phyloP scores from a whole-genome alignment of 345 rosid species.

The Carallia pectinifolia region DNA sequence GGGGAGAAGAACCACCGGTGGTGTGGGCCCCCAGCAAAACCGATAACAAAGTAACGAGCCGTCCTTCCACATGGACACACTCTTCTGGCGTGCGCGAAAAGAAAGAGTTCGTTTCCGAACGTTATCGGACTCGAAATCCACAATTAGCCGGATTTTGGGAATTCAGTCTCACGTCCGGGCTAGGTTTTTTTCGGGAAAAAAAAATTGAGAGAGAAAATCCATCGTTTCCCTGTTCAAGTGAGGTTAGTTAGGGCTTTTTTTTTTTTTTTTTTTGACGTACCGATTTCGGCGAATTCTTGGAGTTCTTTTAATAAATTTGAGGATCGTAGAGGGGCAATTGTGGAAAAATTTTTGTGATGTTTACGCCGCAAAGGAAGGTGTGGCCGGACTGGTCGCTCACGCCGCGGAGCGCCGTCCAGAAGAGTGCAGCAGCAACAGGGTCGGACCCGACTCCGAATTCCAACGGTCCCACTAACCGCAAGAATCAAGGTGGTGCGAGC shows the following conservation, averaged over 20 bases:
- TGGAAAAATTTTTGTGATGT: constrained; percentile 41
- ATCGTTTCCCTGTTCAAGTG: background rate
- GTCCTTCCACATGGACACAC: constrained; percentile 18
- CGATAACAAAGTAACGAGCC: constrained; percentile 16
- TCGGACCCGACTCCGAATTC: constrained; percentile 29
- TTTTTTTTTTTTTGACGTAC: background rate
- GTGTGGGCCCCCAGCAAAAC: constrained; percentile 20
- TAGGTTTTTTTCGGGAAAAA: constrained; percentile 17
- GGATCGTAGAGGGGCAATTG: constrained; percentile 24
- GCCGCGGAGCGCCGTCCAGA: constrained; percentile 33
- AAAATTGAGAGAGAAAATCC: background rate
- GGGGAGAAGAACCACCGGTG: background rate
- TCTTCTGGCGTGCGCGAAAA: background rate
- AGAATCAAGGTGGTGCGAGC: constrained; percentile 30
- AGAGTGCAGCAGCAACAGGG: constrained; percentile 36
- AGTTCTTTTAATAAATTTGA: constrained; percentile 8
- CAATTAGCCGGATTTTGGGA: constrained; percentile 67
- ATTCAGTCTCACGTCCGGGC: constrained; percentile 63
- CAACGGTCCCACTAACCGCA: background rate
- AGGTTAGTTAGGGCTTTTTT: background rate
- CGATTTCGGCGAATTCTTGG: constrained; percentile 2
- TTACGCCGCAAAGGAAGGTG: constrained; percentile 70
- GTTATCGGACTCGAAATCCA: constrained; percentile 79
- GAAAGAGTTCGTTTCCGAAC: constrained; percentile 50
- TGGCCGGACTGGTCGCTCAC: constrained; percentile 70